Conservation (phyloP, 306 rosid species). For the Dryas octopetala region DNA sequence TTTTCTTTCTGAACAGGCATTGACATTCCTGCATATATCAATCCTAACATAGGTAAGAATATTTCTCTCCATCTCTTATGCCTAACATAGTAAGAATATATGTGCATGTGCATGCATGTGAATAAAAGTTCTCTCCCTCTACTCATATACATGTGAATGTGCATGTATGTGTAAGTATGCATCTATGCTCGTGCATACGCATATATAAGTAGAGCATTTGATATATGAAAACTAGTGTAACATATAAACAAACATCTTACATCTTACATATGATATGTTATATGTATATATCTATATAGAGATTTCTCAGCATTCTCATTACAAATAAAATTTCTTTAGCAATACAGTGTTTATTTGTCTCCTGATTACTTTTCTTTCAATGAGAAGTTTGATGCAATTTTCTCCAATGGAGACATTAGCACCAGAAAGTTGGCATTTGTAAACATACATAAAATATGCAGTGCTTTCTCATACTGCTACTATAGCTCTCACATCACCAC, state of each 20-base stretch:
- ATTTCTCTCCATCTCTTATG: neutral
- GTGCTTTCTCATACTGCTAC: neutral
- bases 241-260: neutral
- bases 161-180: neutral
- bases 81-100: too few species aligned
- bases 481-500: neutral
- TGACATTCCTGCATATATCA: constrained; percentile 46
- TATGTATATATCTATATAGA: too few species aligned
- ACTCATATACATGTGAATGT: neutral
- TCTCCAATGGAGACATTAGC: neutral
- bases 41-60: neutral
- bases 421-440: neutral
- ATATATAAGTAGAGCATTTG: neutral
- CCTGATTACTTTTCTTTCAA: neutral
- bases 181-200: neutral
- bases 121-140: neutral
- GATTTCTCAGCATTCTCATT: neutral
- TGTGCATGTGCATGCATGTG: neutral
- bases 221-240: neutral
- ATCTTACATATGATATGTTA: too few species aligned
- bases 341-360: neutral
- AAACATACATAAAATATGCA: neutral
- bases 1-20: constrained; percentile 30
- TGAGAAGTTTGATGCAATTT: neutral
- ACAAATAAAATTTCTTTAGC: neutral